These are phyloP conservation scores for Wickerhamiella occidentalis DNA, from an alignment of 805 yeast genomes.

Conservation along the genomic window DNA sequence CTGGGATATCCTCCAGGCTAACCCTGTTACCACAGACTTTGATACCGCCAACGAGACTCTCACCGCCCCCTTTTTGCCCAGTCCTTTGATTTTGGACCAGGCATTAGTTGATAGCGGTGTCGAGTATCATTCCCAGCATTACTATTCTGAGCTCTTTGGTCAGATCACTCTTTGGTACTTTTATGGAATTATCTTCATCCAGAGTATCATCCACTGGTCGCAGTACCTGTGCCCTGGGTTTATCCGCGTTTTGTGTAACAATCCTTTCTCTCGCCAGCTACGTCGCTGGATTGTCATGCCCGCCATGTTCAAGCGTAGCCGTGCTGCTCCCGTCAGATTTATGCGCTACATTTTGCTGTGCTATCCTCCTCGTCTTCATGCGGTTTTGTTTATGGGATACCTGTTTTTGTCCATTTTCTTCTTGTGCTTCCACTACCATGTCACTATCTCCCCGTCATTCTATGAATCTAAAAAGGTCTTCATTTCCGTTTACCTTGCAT, in stretches of 20 bases:
- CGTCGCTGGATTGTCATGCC: slow-evolving; percentile 22
- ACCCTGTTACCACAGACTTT: slow-evolving; percentile 5
- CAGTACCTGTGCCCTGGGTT: slow-evolving; percentile 11
- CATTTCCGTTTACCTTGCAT: slow-evolving; percentile 5
- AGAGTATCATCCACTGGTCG: slow-evolving; percentile 11
- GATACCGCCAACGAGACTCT: slow-evolving; percentile 5
- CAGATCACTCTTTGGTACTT: slow-evolving; percentile 12
- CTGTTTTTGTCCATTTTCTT: slow-evolving; percentile 18
- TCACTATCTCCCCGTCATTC: not conserved
- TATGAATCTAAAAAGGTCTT: not conserved
- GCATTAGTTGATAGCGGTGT: not conserved
- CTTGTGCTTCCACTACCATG: slow-evolving; percentile 9
- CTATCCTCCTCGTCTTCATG: slow-evolving; percentile 34
- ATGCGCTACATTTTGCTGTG: slow-evolving; percentile 14
- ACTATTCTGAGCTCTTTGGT: slow-evolving; percentile 10
- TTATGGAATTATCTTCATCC: slow-evolving; percentile 12
- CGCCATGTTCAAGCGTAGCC: slow-evolving; percentile 22
- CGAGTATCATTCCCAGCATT: slow-evolving; percentile 1
- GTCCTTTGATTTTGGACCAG: not conserved
- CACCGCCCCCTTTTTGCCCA: slow-evolving; percentile 8
- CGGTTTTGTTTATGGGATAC: slow-evolving; percentile 28
- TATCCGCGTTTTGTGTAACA: slow-evolving; percentile 1
- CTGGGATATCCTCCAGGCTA: not conserved
- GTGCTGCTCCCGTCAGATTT: slow-evolving; percentile 18
- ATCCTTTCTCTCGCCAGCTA: slow-evolving; percentile 4